Conservation (phyloP, 2,329 filamentous ascomycete genomes). For the Annulohypoxylon truncatum region DNA sequence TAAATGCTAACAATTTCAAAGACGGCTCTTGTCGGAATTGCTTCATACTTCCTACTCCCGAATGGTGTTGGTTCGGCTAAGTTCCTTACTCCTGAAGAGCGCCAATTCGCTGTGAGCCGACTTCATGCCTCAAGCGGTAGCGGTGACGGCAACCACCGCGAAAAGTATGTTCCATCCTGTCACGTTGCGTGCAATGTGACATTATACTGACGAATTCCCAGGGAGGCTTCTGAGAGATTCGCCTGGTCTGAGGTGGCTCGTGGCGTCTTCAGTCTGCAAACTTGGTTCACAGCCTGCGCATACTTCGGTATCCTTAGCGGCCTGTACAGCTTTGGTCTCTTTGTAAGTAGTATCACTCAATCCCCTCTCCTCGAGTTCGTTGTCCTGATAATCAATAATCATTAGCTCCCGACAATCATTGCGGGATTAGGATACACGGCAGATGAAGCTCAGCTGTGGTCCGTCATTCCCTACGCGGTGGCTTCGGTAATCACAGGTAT, state of each 20-base stretch:
- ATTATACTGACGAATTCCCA: slow-evolving; percentile 35
- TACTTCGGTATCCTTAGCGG: slow-evolving; percentile 71
- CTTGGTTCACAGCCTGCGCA: slow-evolving; percentile 71
- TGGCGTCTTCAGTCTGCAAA: slow-evolving; percentile 69
- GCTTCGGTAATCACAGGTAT: slow-evolving; percentile 66
- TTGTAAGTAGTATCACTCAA: slow-evolving; percentile 57
- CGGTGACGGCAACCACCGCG: slow-evolving; percentile 46
- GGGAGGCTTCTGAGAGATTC: slow-evolving; percentile 60
- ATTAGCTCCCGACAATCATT: slow-evolving; percentile 72
- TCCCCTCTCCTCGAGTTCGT: neutral
- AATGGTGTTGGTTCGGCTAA: slow-evolving; percentile 64
- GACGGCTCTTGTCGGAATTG: slow-evolving; percentile 65
- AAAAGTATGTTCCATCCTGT: slow-evolving; percentile 45
- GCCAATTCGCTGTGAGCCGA: slow-evolving; percentile 59
- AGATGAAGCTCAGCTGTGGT: slow-evolving; percentile 71
- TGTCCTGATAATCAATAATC: neutral
- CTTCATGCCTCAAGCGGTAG: slow-evolving; percentile 51
- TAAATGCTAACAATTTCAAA: slow-evolving; percentile 42
- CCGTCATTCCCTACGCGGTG: slow-evolving; percentile 72
- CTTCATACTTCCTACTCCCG: slow-evolving; percentile 66
- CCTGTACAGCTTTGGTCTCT: slow-evolving; percentile 72
- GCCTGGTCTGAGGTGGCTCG: slow-evolving; percentile 71
- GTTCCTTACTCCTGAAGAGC: slow-evolving; percentile 66
- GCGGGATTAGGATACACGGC: slow-evolving; percentile 65
- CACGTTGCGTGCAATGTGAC: neutral